Evolutionary conservation across 2,329 filamentous ascomycete species (phyloP).

Genomic region (Bisporella sp.): DNA sequence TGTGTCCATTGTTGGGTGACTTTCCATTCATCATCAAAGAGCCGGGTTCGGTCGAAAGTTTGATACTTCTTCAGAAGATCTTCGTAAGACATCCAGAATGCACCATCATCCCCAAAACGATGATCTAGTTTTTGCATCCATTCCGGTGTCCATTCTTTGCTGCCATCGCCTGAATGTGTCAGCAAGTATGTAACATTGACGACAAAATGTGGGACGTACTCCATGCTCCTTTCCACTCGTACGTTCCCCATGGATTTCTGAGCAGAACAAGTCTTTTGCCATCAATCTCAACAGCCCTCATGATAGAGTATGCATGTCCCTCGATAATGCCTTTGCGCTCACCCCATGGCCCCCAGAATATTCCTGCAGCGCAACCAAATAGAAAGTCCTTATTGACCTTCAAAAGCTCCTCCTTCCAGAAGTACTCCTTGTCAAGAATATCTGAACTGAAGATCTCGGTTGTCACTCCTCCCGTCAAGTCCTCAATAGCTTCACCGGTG

Average conservation of each 20-base stretch:
- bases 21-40: slow-evolving; percentile 54
- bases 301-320: slow-evolving; percentile 51
- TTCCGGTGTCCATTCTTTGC: slow-evolving; percentile 55
- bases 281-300: slow-evolving; percentile 45
- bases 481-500: slow-evolving; percentile 46
- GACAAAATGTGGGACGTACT: slow-evolving; percentile 18
- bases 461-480: slow-evolving; percentile 62
- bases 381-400: slow-evolving; percentile 76
- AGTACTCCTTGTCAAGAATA: slow-evolving; percentile 70
- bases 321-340: slow-evolving; percentile 48
- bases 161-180: slow-evolving; percentile 38
- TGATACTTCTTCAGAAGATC: slow-evolving; percentile 56
- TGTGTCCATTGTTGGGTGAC: slow-evolving; percentile 55
- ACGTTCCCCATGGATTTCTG: slow-evolving; percentile 52
- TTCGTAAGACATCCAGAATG: slow-evolving; percentile 57
- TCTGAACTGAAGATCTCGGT: slow-evolving; percentile 62
- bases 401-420: slow-evolving; percentile 76
- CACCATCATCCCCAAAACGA: slow-evolving; percentile 54
- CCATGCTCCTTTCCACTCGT: slow-evolving; percentile 52
- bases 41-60: slow-evolving; percentile 51
- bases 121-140: slow-evolving; percentile 50
- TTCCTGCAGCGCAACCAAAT: slow-evolving; percentile 55
- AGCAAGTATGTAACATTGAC: background rate
- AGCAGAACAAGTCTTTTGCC: slow-evolving; percentile 47
- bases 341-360: slow-evolving; percentile 27